These are phyloP conservation scores for Solanum hybrid DNA, from an alignment of 305 asterid genomes.

Conservation along the genomic window DNA sequence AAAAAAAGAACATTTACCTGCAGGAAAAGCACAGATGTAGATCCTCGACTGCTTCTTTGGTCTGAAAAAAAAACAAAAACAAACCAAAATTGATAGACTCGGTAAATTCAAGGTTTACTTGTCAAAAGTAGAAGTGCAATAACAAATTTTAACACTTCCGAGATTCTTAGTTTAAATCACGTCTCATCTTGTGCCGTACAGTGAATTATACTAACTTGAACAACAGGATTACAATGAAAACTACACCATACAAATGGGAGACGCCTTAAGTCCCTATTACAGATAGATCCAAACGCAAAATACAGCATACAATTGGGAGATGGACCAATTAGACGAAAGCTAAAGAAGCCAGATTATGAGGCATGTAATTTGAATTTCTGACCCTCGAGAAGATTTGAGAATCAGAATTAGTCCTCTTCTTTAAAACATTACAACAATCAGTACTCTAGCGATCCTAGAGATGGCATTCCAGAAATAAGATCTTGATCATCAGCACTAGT, in stretches of 20 bases:
- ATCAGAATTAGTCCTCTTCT: not conserved
- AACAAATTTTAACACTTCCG: not conserved
- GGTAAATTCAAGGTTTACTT: not conserved
- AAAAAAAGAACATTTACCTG: not conserved
- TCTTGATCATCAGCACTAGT: constrained; percentile 23
- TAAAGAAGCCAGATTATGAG: not conserved
- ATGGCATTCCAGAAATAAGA: constrained; percentile 38
- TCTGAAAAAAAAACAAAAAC: not conserved
- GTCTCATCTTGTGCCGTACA: not conserved
- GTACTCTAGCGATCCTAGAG: constrained; percentile 43
- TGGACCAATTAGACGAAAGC: not conserved
- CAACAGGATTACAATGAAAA: not conserved
- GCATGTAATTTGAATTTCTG: not conserved
- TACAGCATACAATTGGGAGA: not conserved
- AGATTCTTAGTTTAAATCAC: not conserved
- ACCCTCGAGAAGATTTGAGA: not conserved
- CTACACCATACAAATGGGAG: constrained; percentile 1
- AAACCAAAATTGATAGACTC: not conserved
- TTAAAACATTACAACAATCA: constrained; percentile 12
- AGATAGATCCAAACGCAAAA: not conserved
- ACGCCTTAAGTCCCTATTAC: not conserved
- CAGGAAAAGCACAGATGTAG: not conserved
- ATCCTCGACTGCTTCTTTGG: not conserved
- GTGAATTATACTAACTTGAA: not conserved
- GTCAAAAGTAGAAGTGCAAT: not conserved